A percentile compares a stretch with the other conserved stretches of the same genome.
Conservation (phyloP, 129 eudicot genomes). For the Smallanthus sonchifolius region DNA sequence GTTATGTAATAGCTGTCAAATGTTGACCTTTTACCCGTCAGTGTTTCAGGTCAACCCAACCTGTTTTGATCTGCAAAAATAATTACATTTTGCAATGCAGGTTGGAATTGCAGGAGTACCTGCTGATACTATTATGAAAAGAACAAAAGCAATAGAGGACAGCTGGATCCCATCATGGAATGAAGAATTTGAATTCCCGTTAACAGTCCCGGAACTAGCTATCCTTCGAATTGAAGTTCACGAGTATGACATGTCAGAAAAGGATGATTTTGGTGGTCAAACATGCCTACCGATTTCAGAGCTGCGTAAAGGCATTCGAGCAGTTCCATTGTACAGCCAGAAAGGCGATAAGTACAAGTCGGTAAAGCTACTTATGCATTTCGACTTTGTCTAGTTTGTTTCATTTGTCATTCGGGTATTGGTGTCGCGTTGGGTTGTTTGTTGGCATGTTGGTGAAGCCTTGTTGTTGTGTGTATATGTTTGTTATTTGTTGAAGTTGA, state of each 20-base stretch:
- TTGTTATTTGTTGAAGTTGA: constrained; percentile 12
- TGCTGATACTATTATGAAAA: constrained; percentile 72
- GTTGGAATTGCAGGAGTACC: constrained; percentile 92
- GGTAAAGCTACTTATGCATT: constrained; percentile 84
- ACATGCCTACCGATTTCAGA: constrained; percentile 77
- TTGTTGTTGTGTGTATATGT: constrained; percentile 20
- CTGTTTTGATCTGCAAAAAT: not conserved
- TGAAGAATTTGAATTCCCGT: constrained; percentile 64
- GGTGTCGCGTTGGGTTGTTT: constrained; percentile 1
- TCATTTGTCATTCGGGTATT: not conserved
- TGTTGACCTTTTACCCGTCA: not conserved
- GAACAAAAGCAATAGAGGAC: constrained; percentile 76
- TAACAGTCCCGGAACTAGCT: constrained; percentile 87
- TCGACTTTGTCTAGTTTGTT: constrained; percentile 46
- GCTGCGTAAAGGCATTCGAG: constrained; percentile 77
- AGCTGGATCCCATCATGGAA: constrained; percentile 93
- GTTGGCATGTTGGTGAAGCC: constrained; percentile 10
- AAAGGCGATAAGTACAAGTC: constrained; percentile 66
- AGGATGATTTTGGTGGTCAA: constrained; percentile 95
- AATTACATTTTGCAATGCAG: constrained; percentile 22
- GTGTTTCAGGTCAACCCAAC: not conserved
- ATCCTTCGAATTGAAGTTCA: constrained; percentile 83
- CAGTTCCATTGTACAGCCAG: constrained; percentile 66
- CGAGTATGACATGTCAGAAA: constrained; percentile 86
- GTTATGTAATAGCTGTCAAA: not conserved